These are phyloP conservation scores for Pochonia chlamydosporia DNA, from an alignment of 2,329 filamentous ascomycete species.

Conservation along the genomic window DNA sequence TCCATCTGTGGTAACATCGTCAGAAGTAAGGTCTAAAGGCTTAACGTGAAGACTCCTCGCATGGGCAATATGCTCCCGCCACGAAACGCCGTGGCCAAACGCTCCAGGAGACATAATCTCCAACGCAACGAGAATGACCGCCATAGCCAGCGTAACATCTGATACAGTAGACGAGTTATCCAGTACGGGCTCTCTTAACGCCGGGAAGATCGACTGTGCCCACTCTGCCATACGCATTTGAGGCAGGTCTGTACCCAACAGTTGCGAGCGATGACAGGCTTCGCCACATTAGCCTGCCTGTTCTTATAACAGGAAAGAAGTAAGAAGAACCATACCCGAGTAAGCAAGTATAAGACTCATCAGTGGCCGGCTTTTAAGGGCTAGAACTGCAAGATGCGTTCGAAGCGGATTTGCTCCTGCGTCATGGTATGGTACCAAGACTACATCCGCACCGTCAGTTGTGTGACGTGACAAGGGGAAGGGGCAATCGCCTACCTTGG, in stretches of 20 bases:
- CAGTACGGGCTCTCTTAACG: constrained; percentile 60
- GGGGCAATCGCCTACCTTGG: constrained; percentile 44
- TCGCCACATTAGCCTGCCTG: neutral
- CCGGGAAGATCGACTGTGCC: constrained; percentile 74
- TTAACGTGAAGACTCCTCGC: constrained; percentile 70
- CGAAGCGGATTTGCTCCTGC: constrained; percentile 47
- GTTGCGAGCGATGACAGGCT: constrained; percentile 73
- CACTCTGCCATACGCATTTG: constrained; percentile 71
- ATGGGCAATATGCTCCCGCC: constrained; percentile 72
- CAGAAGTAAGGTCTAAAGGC: constrained; percentile 37
- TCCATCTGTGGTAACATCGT: constrained; percentile 49
- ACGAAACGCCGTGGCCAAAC: constrained; percentile 74
- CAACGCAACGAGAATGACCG: constrained; percentile 78
- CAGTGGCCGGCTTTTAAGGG: constrained; percentile 62
- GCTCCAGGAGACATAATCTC: constrained; percentile 79
- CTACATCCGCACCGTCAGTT: too few relatives aligned
- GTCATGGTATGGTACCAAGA: constrained; percentile 46
- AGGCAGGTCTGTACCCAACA: constrained; percentile 69
- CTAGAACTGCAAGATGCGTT: constrained; percentile 52
- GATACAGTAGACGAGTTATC: constrained; percentile 58
- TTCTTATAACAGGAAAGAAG: neutral
- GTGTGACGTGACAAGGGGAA: too few relatives aligned
- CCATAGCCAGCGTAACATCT: constrained; percentile 69
- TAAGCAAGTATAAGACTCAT: constrained; percentile 75
- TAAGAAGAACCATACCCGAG: constrained; percentile 39